These are phyloP conservation scores for Trichosporon coremiiforme DNA, from an alignment of 1,284 basidiomycete species.

Conservation along the genomic window DNA sequence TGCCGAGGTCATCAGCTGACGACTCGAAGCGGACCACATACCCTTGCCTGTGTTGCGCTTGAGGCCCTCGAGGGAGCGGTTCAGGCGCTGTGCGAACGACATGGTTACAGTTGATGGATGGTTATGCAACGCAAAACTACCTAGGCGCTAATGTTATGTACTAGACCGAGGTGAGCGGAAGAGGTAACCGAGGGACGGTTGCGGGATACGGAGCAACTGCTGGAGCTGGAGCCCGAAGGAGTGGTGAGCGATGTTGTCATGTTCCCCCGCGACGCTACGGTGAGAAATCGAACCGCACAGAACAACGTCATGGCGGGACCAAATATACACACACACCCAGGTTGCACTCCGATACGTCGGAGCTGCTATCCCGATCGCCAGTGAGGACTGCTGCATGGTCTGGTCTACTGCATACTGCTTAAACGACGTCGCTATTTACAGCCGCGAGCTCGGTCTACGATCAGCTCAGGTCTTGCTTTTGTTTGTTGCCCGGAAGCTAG, in stretches of 20 bases:
- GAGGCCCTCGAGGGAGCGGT: slow-evolving; percentile 46
- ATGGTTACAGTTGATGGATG: slow-evolving; percentile 16
- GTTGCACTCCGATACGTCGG: not conserved
- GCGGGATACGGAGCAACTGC: not conserved
- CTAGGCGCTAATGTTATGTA: too few species aligned
- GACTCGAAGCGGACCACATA: slow-evolving; percentile 26
- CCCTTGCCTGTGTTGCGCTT: slow-evolving; percentile 43
- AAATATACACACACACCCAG: too few species aligned
- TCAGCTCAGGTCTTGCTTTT: not conserved
- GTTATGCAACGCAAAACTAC: not conserved
- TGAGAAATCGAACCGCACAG: slow-evolving; percentile 11
- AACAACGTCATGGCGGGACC: not conserved
- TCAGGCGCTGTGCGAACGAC: slow-evolving; percentile 47
- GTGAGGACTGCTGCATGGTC: not conserved
- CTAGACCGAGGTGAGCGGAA: not conserved
- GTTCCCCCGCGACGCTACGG: not conserved
- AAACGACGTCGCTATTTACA: not conserved
- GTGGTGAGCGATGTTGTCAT: not conserved
- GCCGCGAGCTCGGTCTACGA: slow-evolving; percentile 2
- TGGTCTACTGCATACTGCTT: not conserved
- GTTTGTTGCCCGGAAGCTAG: not conserved
- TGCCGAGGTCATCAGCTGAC: slow-evolving; percentile 26
- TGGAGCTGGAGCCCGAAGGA: not conserved
- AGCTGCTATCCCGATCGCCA: not conserved
- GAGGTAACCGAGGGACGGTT: not conserved